Evolutionary conservation across 23 red algal genomes (phyloP).

Genomic region (Agarophyton chilense): DNA sequence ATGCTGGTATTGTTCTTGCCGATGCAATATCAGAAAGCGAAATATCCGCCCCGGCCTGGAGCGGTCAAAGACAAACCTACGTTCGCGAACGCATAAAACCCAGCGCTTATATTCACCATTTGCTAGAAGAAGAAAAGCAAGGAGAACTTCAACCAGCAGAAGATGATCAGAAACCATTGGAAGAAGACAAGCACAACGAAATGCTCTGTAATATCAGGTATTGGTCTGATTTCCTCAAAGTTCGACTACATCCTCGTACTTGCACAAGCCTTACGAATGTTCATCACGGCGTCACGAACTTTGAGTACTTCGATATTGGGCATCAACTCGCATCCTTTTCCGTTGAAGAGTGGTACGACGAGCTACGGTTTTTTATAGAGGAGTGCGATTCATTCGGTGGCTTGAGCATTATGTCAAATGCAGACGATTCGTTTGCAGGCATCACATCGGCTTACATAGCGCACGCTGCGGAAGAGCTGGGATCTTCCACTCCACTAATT

Average conservation of each 20-base stretch:
- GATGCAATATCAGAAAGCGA: background rate
- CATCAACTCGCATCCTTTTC: constrained; percentile 7
- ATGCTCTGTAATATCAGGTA: constrained; percentile 9
- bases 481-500: constrained; percentile 11
- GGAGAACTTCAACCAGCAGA: background rate
- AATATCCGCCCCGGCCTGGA: constrained; percentile 25
- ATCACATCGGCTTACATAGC: constrained; percentile 29
- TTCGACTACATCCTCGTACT: constrained; percentile 46
- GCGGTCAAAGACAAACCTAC: constrained; percentile 12
- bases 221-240: constrained; percentile 64
- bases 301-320: constrained; percentile 30
- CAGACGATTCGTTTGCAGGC: constrained; percentile 61
- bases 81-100: constrained; percentile 10
- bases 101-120: constrained; percentile 13
- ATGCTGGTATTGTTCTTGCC: constrained; percentile 40
- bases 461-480: constrained; percentile 41
- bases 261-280: constrained; percentile 13
- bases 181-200: background rate
- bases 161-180: background rate
- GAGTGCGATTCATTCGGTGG: constrained; percentile 71
- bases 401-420: constrained; percentile 27
- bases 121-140: constrained; percentile 22
- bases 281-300: constrained; percentile 40
- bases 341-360: constrained; percentile 59
- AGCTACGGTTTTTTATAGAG: constrained; percentile 56